Conservation (phyloP, 2,329 filamentous ascomycete species). For the Neopestalotiopsis sp. region DNA sequence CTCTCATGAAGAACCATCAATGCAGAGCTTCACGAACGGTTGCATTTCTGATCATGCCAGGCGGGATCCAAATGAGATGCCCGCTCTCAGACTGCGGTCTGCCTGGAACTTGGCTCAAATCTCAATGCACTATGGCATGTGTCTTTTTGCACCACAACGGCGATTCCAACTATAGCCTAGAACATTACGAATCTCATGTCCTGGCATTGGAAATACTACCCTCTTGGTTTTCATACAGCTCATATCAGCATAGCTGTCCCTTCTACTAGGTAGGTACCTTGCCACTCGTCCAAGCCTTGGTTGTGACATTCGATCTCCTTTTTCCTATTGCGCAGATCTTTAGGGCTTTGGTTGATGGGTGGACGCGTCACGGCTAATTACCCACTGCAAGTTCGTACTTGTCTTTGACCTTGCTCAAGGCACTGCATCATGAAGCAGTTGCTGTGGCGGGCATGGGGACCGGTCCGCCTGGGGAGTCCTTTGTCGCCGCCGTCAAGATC, state of each 20-base stretch:
- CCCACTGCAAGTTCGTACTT: not conserved
- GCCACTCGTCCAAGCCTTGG: not conserved
- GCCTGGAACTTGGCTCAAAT: not conserved
- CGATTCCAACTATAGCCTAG: not conserved
- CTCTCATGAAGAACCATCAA: not conserved
- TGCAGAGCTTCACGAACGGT: not conserved
- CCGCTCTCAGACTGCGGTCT: not conserved
- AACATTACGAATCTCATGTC: not conserved
- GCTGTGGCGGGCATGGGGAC: slow-evolving; percentile 54
- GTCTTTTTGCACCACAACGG: not conserved
- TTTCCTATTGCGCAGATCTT: not conserved
- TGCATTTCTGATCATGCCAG: too few species aligned
- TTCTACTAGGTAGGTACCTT: not conserved
- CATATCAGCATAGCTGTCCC: not conserved
- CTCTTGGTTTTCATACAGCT: not conserved
- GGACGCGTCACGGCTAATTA: not conserved
- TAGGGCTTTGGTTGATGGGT: not conserved
- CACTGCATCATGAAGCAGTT: not conserved
- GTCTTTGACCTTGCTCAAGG: not conserved
- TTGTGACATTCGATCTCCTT: not conserved
- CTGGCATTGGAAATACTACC: not conserved
- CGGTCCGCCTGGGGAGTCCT: slow-evolving; percentile 75
- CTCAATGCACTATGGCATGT: not conserved
- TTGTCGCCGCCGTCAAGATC: slow-evolving; percentile 72
- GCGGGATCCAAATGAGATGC: too few species aligned